These are phyloP conservation scores for Clonostachys rhizophaga DNA, from an alignment of 2,329 filamentous ascomycete species.

Conservation along the genomic window DNA sequence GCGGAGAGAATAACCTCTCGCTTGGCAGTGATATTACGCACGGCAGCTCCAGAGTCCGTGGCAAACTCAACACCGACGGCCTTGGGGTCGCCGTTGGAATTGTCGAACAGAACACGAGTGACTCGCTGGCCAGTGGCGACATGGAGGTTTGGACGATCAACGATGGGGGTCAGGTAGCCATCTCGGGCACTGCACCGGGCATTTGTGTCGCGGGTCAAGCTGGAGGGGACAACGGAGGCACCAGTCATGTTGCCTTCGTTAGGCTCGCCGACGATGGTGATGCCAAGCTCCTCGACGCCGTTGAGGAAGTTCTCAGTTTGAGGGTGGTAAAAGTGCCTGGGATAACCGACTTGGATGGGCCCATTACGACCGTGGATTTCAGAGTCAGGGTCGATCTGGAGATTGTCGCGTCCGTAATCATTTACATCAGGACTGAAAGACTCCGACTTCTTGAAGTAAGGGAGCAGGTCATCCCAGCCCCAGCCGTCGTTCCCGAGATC, in stretches of 20 bases:
- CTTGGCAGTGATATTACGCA: no score
- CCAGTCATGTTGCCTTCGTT: conserved; percentile 36
- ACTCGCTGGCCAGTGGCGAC: conserved; percentile 50
- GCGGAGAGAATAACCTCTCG: conserved; percentile 21
- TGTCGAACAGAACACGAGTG: conserved; percentile 40
- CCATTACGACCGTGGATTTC: conserved; percentile 30
- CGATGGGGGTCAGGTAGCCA: conserved; percentile 44
- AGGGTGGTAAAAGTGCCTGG: conserved; percentile 25
- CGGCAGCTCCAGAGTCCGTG: conserved; percentile 7
- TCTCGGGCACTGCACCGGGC: conserved; percentile 40
- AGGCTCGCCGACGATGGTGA: conserved; percentile 18
- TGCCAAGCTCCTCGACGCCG: conserved; percentile 12
- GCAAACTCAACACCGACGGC: conserved; percentile 48
- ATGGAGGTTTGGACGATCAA: conserved; percentile 46
- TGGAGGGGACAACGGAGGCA: conserved; percentile 13
- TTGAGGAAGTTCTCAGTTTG: conserved; percentile 17
- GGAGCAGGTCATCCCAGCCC: conserved; percentile 36
- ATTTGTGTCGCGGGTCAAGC: conserved; percentile 38
- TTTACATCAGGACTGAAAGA: conserved; percentile 4
- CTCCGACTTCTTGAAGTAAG: conserved; percentile 37
- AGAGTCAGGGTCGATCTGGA: conserved; percentile 15
- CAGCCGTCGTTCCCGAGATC: conserved; percentile 30
- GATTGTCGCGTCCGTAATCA: conserved; percentile 5
- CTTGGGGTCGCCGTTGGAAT: conserved; percentile 29
- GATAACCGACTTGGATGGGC: conserved; percentile 22